Evolutionary conservation across 139 green algal species (phyloP).

Genomic region (Astrephomene gubernaculifera): DNA sequence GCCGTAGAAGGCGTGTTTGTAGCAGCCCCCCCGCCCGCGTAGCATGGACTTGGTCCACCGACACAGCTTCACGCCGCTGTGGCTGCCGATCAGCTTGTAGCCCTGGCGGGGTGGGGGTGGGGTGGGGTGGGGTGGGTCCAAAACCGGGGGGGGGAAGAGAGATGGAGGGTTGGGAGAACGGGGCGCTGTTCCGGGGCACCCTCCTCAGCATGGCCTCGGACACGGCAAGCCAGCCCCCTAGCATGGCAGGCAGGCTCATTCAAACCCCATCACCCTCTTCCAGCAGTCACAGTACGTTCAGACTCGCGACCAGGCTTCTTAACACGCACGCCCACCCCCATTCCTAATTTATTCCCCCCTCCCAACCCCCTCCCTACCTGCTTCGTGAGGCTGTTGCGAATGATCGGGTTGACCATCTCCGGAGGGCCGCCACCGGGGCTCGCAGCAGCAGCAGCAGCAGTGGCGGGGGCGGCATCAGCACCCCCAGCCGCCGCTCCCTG

Average conservation of each 20-base stretch:
- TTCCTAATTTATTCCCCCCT: not conserved
- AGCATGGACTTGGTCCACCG: conserved; percentile 86
- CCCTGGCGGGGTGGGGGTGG: conserved; percentile 46
- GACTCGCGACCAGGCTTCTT: too few relatives aligned
- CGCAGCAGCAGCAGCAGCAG: not conserved
- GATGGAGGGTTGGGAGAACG: too few relatives aligned
- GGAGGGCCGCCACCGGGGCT: conserved; percentile 24
- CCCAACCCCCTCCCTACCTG: conserved; percentile 58
- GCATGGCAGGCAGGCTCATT: too few relatives aligned
- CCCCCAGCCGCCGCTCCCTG: not conserved
- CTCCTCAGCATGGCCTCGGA: too few relatives aligned
- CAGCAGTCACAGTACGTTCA: too few relatives aligned
- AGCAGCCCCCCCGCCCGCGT: conserved; percentile 62
- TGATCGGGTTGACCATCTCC: conserved; percentile 76
- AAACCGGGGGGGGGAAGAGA: too few relatives aligned
- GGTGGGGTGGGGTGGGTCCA: not conserved
- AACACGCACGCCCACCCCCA: too few relatives aligned
- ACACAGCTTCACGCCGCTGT: conserved; percentile 92
- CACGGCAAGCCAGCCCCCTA: too few relatives aligned
- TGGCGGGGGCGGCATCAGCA: not conserved
- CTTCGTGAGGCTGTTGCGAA: conserved; percentile 74
- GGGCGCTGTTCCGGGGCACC: too few relatives aligned
- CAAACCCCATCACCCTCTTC: too few relatives aligned
- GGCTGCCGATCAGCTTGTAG: conserved; percentile 88
- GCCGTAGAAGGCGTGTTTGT: conserved; percentile 89